Conservation (phyloP, 2,329 filamentous ascomycete genomes). For the Monosporascus sp. region DNA sequence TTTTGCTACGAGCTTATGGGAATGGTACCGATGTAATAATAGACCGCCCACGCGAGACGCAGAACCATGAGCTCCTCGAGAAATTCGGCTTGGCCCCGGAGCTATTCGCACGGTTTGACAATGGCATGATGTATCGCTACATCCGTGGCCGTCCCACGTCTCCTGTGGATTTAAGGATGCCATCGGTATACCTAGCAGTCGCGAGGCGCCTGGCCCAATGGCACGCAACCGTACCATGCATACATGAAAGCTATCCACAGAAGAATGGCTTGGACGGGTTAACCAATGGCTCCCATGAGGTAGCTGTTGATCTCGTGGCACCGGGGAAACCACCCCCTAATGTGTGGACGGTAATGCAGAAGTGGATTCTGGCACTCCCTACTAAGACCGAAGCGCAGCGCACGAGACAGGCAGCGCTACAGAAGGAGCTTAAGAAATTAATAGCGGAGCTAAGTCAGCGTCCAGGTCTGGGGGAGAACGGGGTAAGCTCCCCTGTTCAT, state of each 20-base stretch:
- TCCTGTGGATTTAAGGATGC: slow-evolving; percentile 71
- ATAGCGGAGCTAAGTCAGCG: slow-evolving; percentile 68
- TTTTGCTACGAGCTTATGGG: slow-evolving; percentile 89
- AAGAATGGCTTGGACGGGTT: slow-evolving; percentile 31
- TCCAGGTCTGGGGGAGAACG: slow-evolving; percentile 68
- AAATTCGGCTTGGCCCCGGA: slow-evolving; percentile 76
- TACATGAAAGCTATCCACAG: slow-evolving; percentile 32
- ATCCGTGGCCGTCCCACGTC: slow-evolving; percentile 76
- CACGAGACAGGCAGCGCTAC: slow-evolving; percentile 61
- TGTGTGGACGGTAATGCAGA: slow-evolving; percentile 91
- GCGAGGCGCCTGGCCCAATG: slow-evolving; percentile 83
- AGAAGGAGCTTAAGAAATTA: slow-evolving; percentile 68
- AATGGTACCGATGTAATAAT: slow-evolving; percentile 92
- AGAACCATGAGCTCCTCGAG: slow-evolving; percentile 82
- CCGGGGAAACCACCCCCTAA: slow-evolving; percentile 74
- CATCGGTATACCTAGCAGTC: slow-evolving; percentile 74
- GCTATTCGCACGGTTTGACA: slow-evolving; percentile 86
- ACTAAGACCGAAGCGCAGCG: slow-evolving; percentile 64
- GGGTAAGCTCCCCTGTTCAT: slow-evolving; percentile 46
- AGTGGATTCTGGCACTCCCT: slow-evolving; percentile 87
- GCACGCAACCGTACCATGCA: slow-evolving; percentile 70
- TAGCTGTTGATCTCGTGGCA: slow-evolving; percentile 45
- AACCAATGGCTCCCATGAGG: slow-evolving; percentile 29
- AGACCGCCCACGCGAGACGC: slow-evolving; percentile 79
- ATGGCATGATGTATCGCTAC: slow-evolving; percentile 92